A percentile compares a stretch with the other conserved stretches of the same genome.
phyloP scores from a whole-genome alignment of 106 monocot genomes.

The Narthecium ossifragum region DNA sequence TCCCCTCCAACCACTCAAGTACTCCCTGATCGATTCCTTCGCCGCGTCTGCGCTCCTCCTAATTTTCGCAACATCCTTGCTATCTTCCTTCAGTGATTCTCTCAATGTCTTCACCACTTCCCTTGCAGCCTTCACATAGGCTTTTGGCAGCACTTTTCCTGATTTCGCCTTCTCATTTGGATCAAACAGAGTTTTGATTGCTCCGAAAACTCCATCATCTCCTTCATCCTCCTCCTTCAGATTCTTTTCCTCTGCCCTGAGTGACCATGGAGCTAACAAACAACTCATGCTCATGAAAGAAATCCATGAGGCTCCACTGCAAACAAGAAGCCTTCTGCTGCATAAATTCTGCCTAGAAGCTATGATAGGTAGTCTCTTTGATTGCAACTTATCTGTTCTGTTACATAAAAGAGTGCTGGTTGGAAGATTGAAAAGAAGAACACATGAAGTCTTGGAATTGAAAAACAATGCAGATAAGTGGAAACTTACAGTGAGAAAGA shows the following conservation, averaged over 20 bases:
- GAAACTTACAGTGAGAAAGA: slow-evolving; percentile 19
- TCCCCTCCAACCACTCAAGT: slow-evolving; percentile 76
- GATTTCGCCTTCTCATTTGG: slow-evolving; percentile 85
- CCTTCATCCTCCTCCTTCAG: slow-evolving; percentile 25
- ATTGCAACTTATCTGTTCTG: slow-evolving; percentile 42
- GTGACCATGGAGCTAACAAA: slow-evolving; percentile 5
- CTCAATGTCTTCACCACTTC: slow-evolving; percentile 82
- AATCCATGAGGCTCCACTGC: too few relatives aligned
- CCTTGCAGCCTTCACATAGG: slow-evolving; percentile 78
- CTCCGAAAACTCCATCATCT: slow-evolving; percentile 35
- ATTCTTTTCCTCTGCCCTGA: slow-evolving; percentile 60
- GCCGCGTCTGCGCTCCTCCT: slow-evolving; percentile 91
- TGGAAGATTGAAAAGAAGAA: background rate
- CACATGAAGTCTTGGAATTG: background rate
- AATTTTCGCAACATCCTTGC: slow-evolving; percentile 64
- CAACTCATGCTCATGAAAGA: slow-evolving; percentile 6
- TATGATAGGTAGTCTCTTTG: too few relatives aligned
- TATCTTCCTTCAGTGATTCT: slow-evolving; percentile 75
- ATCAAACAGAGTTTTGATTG: slow-evolving; percentile 74
- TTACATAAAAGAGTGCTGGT: slow-evolving; percentile 15
- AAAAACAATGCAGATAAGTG: slow-evolving; percentile 1
- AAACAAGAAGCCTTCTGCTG: slow-evolving; percentile 35
- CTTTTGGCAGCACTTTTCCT: slow-evolving; percentile 84
- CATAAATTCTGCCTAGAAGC: background rate
- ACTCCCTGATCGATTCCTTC: slow-evolving; percentile 86